Percentiles rank a stretch among this genome's conserved stretches.
Evolutionary conservation across 768 basidiomycete genomes (phyloP).

Genomic region (Punctularia strigosozonata): DNA sequence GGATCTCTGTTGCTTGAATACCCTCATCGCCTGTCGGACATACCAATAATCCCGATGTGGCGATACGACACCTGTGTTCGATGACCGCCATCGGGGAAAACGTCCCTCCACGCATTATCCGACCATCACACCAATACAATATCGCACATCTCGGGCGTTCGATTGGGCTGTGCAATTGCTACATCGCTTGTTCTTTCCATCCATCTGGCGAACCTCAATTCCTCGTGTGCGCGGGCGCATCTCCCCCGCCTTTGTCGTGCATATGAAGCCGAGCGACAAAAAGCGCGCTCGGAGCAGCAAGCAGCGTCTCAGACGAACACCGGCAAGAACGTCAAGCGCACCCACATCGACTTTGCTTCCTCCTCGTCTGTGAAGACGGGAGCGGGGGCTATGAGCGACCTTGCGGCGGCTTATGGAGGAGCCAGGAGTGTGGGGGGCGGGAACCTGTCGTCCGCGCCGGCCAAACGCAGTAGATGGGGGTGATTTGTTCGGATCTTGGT

Average conservation of each 20-base stretch:
- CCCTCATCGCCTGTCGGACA: background rate
- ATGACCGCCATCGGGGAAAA: background rate
- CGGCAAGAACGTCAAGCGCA: slow-evolving; percentile 27
- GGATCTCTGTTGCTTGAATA: background rate
- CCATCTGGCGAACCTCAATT: background rate
- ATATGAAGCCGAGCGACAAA: slow-evolving; percentile 26
- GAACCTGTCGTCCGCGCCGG: background rate
- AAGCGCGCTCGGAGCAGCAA: slow-evolving; percentile 28
- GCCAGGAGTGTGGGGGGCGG: background rate
- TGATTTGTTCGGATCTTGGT: too few relatives aligned
- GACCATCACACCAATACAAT: background rate
- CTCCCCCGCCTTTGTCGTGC: slow-evolving; percentile 1
- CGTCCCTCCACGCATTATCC: background rate
- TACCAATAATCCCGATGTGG: background rate
- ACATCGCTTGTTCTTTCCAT: background rate
- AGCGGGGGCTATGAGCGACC: background rate
- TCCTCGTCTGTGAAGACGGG: slow-evolving; percentile 1
- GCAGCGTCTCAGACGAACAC: slow-evolving; percentile 21
- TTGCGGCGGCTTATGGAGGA: background rate
- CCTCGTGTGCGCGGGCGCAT: background rate
- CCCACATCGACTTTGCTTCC: slow-evolving; percentile 30
- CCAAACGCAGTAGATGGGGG: slow-evolving; percentile 1
- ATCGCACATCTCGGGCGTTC: background rate
- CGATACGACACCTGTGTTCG: background rate
- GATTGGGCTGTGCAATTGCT: too few relatives aligned